Base-by-base conservation (phyloP, 2,329 filamentous ascomycete species). In the Fusarium newnesense region DNA sequence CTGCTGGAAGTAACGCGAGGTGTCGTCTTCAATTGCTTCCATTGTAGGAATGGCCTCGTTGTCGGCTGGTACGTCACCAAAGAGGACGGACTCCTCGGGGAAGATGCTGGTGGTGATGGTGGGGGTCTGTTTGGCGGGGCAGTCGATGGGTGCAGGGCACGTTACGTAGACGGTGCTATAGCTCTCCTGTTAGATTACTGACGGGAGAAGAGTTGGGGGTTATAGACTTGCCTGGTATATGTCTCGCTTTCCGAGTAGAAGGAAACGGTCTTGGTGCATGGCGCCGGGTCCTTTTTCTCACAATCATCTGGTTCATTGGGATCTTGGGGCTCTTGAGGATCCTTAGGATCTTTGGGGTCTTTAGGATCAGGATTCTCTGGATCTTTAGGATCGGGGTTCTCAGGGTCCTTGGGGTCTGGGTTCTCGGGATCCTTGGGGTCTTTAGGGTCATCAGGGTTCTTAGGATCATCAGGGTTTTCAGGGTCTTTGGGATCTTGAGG, bases 41-140 rank as follows among this genome's bases (percentile, higher is more conserved):
- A 37, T 19, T 1, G 50, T 62, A 8, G 50, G 50, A 1, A 62
- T 62, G 16, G 50, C 59, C 3, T 62, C 50, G 9, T 46, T 62
- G 21, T 44, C 39, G 2, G 39, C 50, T 9, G 50, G 59, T 8
- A 62, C n/a, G 10, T 57, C 39, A 18, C 50, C 59, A 5, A 32
- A 62, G 8, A 62, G 19, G 16, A 62, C 26, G 1, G 59, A 62
- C 26, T 62, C 59, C 16, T 62, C 50, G 3, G 59, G 59, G 21
- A 44, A 62, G 21, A 62, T 58, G 13, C 59, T 62, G 3, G 59
- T 58, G 4, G 59, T 62, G 24, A 62, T 4, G 16, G 50, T 62
- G 7, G 59, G 50, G 24, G 59, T 37, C 9, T 62, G 19, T 5
- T 46, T 58, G 4, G 59, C 59, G 4, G 59, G 59, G 21, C 59